These are phyloP conservation scores for Tilletia horrida DNA, from an alignment of 1,284 basidiomycete species.

Conservation along the genomic window DNA sequence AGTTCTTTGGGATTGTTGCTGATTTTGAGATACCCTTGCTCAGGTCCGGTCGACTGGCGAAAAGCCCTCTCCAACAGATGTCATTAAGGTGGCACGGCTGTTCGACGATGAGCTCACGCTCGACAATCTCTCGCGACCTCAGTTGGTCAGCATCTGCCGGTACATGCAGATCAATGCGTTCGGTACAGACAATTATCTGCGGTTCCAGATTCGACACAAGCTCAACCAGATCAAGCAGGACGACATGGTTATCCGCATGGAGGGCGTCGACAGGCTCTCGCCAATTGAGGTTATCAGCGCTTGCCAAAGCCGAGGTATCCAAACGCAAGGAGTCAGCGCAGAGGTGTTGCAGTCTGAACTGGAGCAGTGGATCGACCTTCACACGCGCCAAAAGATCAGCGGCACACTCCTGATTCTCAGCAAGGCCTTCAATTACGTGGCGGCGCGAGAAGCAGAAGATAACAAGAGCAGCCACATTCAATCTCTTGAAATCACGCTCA, in stretches of 20 bases:
- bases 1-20: not conserved
- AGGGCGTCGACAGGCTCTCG: constrained; percentile 87
- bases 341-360: constrained; percentile 75
- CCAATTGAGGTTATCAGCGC: constrained; percentile 84
- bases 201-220: constrained; percentile 83
- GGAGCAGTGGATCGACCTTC: constrained; percentile 87
- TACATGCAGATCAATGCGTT: constrained; percentile 95
- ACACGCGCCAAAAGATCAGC: constrained; percentile 77
- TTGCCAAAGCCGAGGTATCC: constrained; percentile 89
- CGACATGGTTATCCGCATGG: constrained; percentile 80
- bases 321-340: constrained; percentile 69
- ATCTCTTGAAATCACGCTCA: constrained; percentile 83
- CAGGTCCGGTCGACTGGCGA: constrained; percentile 87
- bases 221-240: constrained; percentile 82
- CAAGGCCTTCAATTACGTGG: constrained; percentile 82
- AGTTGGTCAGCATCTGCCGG: constrained; percentile 92
- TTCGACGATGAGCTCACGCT: constrained; percentile 97
- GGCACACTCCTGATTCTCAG: constrained; percentile 89
- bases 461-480: constrained; percentile 47
- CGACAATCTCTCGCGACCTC: constrained; percentile 94
- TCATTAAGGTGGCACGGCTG: constrained; percentile 89
- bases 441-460: constrained; percentile 16
- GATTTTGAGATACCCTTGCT: too few relatives aligned
- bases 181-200: constrained; percentile 96
- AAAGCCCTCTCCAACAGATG: constrained; percentile 78